Evolutionary conservation across 2,329 filamentous ascomycete species (phyloP), one percentile per base, ranked within the genome.

Genomic region (Phialophora macrospora): DNA sequence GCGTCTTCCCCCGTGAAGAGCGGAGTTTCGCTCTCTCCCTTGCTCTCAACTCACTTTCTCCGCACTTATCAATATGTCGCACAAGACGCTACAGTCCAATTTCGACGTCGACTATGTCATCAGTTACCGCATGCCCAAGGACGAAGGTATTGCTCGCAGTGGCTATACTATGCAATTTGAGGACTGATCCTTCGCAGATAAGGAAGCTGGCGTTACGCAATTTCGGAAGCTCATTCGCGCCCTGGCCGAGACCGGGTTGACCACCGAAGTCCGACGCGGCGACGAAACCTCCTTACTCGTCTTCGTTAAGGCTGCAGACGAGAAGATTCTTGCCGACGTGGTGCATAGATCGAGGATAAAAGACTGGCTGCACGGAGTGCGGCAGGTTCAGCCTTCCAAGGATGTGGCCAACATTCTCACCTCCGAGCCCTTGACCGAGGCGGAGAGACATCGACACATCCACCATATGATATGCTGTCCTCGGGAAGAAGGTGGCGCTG

Each of bases 361-460:
- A 75, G 95, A 98, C 79, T 99, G 93, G 92, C 87, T 98, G 38
- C 90, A 95, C 75, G 93, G 93, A 60, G 90, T 97, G 62, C 89
- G 92, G 68, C 85, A 90, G 57, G 85, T 87, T 22, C 88, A 92
- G 41, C 94, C 94, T 0, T 85, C 88, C 63, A 89, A 88, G 74
- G 88, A 96, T 71, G 87, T 92, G 20, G 80, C 85, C 55, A 82
- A 87, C 65, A 85, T 88, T 14, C 85, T 96, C 60, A 82, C 88
- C 65, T 81, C 86, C 17, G 90, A 96, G 71, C 90, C 93, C 1
- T 84, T 97, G 64, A 92, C 89, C 46, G 92, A 96, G 75, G 91
- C 94, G 24, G 95, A 99, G 80, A 86, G 93, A 55, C 85, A 97
- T 52, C 88, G 95, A 38, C 87, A 96, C 55, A 90, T 97, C 65